A percentile compares a stretch with the other conserved stretches of the same genome.
These are phyloP conservation scores for Neophaeococcomyces aloes DNA, from an alignment of 2,329 filamentous ascomycete genomes.

Conservation along the genomic window DNA sequence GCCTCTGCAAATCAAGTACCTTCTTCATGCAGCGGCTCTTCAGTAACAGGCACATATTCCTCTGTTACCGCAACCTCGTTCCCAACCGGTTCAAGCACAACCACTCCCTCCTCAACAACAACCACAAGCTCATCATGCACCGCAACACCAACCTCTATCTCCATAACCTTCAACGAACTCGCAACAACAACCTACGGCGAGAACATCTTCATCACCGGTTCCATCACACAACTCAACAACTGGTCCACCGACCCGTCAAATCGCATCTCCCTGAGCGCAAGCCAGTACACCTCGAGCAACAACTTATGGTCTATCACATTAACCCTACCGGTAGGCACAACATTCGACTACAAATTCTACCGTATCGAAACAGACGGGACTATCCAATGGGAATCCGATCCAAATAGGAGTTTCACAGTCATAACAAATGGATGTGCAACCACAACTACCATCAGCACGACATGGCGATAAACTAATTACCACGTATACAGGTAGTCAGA, in stretches of 20 bases:
- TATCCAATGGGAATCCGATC: conserved; percentile 55
- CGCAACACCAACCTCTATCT: conserved; percentile 8
- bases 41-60: conserved; percentile 17
- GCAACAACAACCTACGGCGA: conserved; percentile 34
- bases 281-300: conserved; percentile 47
- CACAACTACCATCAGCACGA: too few relatives aligned
- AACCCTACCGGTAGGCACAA: conserved; percentile 44
- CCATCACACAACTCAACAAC: conserved; percentile 46
- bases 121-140: too few relatives aligned
- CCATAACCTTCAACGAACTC: conserved; percentile 16
- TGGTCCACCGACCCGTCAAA: conserved; percentile 29
- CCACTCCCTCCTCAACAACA: conserved; percentile 10
- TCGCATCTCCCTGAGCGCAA: conserved; percentile 49
- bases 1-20: conserved; percentile 10
- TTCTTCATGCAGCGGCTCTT: conserved; percentile 14
- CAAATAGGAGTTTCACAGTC: conserved; percentile 35
- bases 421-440: too few relatives aligned
- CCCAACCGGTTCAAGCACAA: background rate
- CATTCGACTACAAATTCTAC: conserved; percentile 59
- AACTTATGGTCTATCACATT: conserved; percentile 53
- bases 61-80: conserved; percentile 5
- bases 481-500: too few relatives aligned
- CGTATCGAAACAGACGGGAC: conserved; percentile 45
- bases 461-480: too few relatives aligned
- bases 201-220: conserved; percentile 55